These are phyloP conservation scores for Scheffersomyces amazonensis DNA, from an alignment of 805 yeast species.

Conservation along the genomic window DNA sequence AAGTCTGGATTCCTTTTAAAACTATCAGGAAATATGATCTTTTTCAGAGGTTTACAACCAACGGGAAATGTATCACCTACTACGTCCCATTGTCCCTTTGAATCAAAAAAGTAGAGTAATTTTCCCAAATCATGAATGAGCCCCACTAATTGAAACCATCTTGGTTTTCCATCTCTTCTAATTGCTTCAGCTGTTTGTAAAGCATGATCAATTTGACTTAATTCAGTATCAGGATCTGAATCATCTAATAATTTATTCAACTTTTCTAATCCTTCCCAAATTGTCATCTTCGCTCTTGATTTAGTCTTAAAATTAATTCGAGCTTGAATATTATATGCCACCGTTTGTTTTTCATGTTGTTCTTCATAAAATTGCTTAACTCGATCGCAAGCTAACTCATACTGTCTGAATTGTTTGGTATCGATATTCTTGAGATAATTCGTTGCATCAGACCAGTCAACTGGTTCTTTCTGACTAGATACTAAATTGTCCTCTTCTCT, in stretches of 20 bases:
- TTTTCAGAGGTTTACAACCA: slow-evolving; percentile 62
- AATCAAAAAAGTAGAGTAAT: slow-evolving; percentile 64
- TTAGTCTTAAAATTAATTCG: slow-evolving; percentile 69
- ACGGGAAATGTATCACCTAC: slow-evolving; percentile 80
- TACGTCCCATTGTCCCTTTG: slow-evolving; percentile 78
- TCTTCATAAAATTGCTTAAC: slow-evolving; percentile 65
- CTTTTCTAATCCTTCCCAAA: slow-evolving; percentile 69
- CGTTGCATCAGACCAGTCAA: slow-evolving; percentile 23
- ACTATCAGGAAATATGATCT: slow-evolving; percentile 58
- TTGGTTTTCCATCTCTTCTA: slow-evolving; percentile 60
- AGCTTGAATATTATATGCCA: slow-evolving; percentile 69
- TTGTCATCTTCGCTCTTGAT: slow-evolving; percentile 61
- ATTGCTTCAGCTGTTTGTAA: slow-evolving; percentile 76
- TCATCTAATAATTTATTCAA: slow-evolving; percentile 65
- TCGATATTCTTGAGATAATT: slow-evolving; percentile 32
- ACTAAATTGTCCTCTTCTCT: slow-evolving; percentile 3
- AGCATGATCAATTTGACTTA: slow-evolving; percentile 74
- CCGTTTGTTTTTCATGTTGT: slow-evolving; percentile 69
- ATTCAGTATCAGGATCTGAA: slow-evolving; percentile 72
- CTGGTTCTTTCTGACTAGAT: slow-evolving; percentile 4
- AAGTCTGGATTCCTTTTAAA: slow-evolving; percentile 61
- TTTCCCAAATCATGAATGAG: slow-evolving; percentile 71
- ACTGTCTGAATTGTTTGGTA: slow-evolving; percentile 53
- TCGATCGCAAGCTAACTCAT: slow-evolving; percentile 65
- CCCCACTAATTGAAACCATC: slow-evolving; percentile 78